Conservation (phyloP, 129 eudicot species). For the Arctium lappa region DNA sequence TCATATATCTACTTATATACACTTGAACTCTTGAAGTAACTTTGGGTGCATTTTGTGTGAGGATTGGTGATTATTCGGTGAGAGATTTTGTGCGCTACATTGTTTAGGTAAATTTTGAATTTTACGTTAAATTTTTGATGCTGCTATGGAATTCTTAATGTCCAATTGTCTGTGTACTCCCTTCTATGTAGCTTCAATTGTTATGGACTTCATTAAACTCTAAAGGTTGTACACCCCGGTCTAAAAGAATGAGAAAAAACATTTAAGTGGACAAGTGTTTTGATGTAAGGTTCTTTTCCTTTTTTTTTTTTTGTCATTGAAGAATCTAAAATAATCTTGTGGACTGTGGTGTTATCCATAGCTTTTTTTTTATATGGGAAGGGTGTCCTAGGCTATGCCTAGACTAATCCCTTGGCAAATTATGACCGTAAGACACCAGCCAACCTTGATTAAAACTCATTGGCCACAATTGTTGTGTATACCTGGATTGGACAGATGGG, state of each 20-base stretch:
- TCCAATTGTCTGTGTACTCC: background rate
- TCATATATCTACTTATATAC: background rate
- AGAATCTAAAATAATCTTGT: background rate
- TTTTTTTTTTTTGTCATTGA: too few species aligned
- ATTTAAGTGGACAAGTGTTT: background rate
- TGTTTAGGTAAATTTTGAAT: background rate
- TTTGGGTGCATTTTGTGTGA: background rate
- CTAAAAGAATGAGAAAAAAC: background rate
- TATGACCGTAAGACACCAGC: too few species aligned
- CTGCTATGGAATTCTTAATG: background rate
- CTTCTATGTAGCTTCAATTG: background rate
- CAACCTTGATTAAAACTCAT: too few species aligned
- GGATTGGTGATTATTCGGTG: background rate
- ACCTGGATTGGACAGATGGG: too few species aligned
- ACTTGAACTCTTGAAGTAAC: background rate
- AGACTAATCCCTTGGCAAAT: too few species aligned
- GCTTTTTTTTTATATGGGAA: too few species aligned
- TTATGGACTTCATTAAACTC: background rate
- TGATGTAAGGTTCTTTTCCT: too few species aligned
- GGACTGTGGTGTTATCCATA: background rate
- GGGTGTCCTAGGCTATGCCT: too few species aligned
- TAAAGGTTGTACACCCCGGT: background rate
- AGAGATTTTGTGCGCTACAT: background rate
- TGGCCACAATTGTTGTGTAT: too few species aligned
- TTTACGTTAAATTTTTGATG: background rate